Base-by-base conservation (phyloP, 306 rosid species). In the Sicyos edulis region DNA sequence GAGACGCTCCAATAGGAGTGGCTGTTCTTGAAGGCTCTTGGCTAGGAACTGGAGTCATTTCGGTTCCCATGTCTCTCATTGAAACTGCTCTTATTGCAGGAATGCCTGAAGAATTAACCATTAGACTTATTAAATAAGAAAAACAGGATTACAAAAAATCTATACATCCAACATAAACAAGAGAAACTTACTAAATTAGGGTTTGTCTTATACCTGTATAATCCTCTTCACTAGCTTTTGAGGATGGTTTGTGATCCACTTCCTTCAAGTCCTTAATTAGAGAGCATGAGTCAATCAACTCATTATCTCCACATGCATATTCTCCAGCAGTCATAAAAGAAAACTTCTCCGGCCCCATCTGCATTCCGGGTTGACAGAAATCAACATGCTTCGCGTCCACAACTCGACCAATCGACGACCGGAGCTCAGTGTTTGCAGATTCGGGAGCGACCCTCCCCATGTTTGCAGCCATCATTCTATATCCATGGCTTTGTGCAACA, bases 41-140 rank as follows among this genome's bases (percentile, higher is more conserved):
- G 71, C 98, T 92, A 74, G 96, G 78, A 62, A 78, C 82, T 0
- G 98, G 98, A 61, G 98, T 92, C 98, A 92, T 92, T 84, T 92
- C 98, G 7, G 98, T 92, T 82, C 98, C 98, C 96, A 90, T 92
- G 56, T 92, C 98, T 81, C 98, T 88, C 98, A 92, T 92, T 22
- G 96, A 91, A 40, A 92, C 98, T 5, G 96, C 86, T 83, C 96
- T 87, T 29, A 92, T 76, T 34, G 91, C 89, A 40, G 96, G 83
- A 52, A 74, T 58, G 20, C 78, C 98, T 92, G 83, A 79, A 87
- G 15, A 65, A 82, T 54, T 57, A 52, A 57, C 24, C 55, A 58
- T 34, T 21, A 11, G 19, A 11, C 49, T 21, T 11, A 13, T 24
- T 9, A n/a, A 49, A 51, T 22, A 44, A 20, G 54, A 16, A 21